These are phyloP conservation scores for Rhododendron ovatum DNA, from an alignment of 148 eudicot species.

Conservation along the genomic window DNA sequence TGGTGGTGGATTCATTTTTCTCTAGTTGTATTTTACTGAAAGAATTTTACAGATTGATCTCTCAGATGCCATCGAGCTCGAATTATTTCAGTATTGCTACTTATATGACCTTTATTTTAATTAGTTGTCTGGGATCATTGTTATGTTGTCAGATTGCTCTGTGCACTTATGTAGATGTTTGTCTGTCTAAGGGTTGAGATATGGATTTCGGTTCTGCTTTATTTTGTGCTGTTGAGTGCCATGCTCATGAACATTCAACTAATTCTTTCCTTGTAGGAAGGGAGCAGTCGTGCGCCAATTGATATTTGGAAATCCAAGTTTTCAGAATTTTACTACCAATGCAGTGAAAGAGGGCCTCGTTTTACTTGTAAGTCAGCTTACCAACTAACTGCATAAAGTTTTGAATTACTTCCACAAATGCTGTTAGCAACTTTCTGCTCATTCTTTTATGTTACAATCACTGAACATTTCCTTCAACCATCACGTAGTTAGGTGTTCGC, in stretches of 20 bases:
- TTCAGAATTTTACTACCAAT: conserved; percentile 69
- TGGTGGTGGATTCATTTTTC: neutral
- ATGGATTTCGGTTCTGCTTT: conserved; percentile 8
- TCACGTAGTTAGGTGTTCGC: too few species aligned
- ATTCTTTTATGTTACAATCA: neutral
- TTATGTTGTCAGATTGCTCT: neutral
- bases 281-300: conserved; percentile 49
- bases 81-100: neutral
- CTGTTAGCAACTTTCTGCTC: neutral
- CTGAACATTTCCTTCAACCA: neutral
- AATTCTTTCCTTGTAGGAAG: conserved; percentile 31
- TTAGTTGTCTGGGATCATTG: neutral
- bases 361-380: conserved; percentile 61
- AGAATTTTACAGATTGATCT: neutral
- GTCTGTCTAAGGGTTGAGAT: neutral
- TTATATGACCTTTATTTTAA: neutral
- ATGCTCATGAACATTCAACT: neutral
- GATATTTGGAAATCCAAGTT: conserved; percentile 88
- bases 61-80: neutral
- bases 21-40: neutral
- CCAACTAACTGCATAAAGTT: neutral
- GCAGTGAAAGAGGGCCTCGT: conserved; percentile 80
- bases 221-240: neutral
- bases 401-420: neutral
- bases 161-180: neutral